Evolutionary conservation across 148 eudicot genomes (phyloP).

Genomic region (Hydrangea macrophylla): DNA sequence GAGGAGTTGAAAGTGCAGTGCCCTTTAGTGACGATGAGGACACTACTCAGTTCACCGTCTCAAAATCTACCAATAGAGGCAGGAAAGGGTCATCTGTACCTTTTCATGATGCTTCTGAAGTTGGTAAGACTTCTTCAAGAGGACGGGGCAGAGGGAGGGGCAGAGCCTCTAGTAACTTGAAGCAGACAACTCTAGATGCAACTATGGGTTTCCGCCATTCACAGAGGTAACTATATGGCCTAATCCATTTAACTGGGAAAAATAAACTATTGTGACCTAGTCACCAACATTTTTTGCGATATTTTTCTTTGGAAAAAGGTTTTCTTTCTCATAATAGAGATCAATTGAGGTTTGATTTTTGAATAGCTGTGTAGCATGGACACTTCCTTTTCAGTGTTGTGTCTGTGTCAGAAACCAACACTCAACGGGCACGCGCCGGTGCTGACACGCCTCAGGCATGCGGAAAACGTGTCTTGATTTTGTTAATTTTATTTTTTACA

Average conservation of each 20-base stretch:
- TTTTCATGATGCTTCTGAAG: conserved; percentile 43
- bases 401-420: too few species aligned
- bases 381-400: too few species aligned
- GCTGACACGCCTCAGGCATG: too few species aligned
- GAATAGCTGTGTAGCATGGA: too few species aligned
- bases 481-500: too few species aligned
- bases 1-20: conserved; percentile 54
- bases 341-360: too few species aligned
- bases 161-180: conserved; percentile 53
- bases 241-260: too few species aligned
- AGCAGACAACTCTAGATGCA: conserved; percentile 94
- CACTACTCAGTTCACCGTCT: conserved; percentile 35
- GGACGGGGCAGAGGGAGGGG: conserved; percentile 91
- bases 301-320: not conserved
- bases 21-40: conserved; percentile 96
- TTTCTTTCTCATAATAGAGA: too few species aligned
- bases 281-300: not conserved
- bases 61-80: conserved; percentile 48
- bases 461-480: too few species aligned
- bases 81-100: conserved; percentile 45
- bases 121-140: conserved; percentile 56
- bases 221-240: conserved; percentile 50
- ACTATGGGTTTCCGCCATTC: conserved; percentile 62
- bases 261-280: too few species aligned
- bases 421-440: too few species aligned